These are phyloP conservation scores for Scleroderma bovista DNA, from an alignment of 768 basidiomycete species.

Conservation along the genomic window DNA sequence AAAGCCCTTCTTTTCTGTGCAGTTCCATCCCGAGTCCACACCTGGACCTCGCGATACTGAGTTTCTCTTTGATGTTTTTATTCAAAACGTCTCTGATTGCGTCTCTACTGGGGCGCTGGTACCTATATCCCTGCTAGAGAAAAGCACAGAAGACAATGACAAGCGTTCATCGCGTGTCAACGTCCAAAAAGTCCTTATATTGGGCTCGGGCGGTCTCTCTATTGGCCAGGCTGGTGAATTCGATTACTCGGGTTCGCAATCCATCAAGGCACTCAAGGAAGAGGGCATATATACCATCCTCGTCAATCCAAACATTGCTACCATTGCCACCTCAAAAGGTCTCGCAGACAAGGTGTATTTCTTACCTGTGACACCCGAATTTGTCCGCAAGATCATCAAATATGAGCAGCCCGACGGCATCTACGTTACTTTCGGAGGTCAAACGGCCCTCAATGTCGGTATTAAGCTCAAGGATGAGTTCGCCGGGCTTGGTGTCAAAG, in stretches of 20 bases:
- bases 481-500: conserved; percentile 79
- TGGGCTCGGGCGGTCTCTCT: conserved; percentile 95
- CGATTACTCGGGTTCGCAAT: conserved; percentile 98
- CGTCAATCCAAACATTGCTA: conserved; percentile 98
- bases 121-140: conserved; percentile 69
- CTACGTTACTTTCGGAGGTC: conserved; percentile 97
- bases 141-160: conserved; percentile 81
- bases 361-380: conserved; percentile 96
- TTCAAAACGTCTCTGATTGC: conserved; percentile 79
- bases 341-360: conserved; percentile 99
- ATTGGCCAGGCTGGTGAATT: conserved; percentile 99
- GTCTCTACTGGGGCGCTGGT: conserved; percentile 46
- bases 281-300: conserved; percentile 99
- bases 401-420: conserved; percentile 99
- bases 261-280: conserved; percentile 98
- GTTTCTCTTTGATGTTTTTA: conserved; percentile 97
- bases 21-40: conserved; percentile 97
- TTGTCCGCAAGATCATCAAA: conserved; percentile 96
- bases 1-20: conserved; percentile 97
- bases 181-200: conserved; percentile 91
- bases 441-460: conserved; percentile 94
- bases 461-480: conserved; percentile 99
- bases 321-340: conserved; percentile 95
- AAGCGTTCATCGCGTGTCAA: conserved; percentile 61
- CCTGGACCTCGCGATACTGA: conserved; percentile 98